Conservation (phyloP, 129 eudicot genomes). For the Chrysanthemum lavandulifolium region DNA sequence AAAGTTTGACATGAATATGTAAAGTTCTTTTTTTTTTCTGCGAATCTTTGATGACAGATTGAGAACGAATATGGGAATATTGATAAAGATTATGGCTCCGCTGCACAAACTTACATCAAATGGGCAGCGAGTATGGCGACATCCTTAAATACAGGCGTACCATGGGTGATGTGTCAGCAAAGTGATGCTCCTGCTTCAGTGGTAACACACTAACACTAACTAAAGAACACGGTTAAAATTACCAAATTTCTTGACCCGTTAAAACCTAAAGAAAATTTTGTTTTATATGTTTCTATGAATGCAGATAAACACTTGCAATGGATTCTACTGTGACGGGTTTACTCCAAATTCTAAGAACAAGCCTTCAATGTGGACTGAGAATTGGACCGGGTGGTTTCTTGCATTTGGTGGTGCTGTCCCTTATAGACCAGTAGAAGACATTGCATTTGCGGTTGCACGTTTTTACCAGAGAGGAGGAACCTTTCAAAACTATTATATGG, state of each 20-base stretch:
- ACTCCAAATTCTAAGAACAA: slow-evolving; percentile 33
- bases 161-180: slow-evolving; percentile 98
- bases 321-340: slow-evolving; percentile 38
- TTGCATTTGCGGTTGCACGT: slow-evolving; percentile 39
- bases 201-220: slow-evolving; percentile 27
- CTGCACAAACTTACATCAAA: slow-evolving; percentile 61
- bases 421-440: slow-evolving; percentile 35
- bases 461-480: slow-evolving; percentile 41
- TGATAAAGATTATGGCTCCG: slow-evolving; percentile 53
- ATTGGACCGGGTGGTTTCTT: slow-evolving; percentile 32
- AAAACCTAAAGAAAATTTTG: too few relatives aligned
- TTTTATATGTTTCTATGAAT: too few relatives aligned
- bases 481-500: slow-evolving; percentile 37
- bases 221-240: too few relatives aligned
- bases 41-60: slow-evolving; percentile 37
- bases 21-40: not conserved
- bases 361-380: slow-evolving; percentile 39
- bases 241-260: too few relatives aligned
- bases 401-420: slow-evolving; percentile 30
- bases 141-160: slow-evolving; percentile 53
- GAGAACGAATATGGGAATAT: slow-evolving; percentile 85
- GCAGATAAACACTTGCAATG: slow-evolving; percentile 43
- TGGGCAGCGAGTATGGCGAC: slow-evolving; percentile 95
- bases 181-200: slow-evolving; percentile 92
- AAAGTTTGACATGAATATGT: slow-evolving; percentile 20